Evolutionary conservation across 2,329 filamentous ascomycete species (phyloP).

Genomic region (Parastagonospora nodorum): DNA sequence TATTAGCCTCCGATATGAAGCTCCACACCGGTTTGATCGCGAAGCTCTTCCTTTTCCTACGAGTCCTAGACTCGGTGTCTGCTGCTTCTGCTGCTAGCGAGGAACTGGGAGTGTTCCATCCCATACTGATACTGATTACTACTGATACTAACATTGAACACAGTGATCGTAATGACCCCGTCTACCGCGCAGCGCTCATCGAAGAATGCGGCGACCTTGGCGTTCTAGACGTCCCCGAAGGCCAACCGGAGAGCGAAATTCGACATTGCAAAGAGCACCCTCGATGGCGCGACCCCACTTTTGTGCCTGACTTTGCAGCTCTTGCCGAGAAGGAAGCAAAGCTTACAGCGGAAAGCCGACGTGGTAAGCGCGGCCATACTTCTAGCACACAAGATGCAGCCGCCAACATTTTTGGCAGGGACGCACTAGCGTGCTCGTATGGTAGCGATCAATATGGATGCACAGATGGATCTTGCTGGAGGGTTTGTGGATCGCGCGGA

Average conservation of each 20-base stretch:
- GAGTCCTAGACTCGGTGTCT: too few relatives aligned
- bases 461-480: neutral
- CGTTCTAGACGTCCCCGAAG: neutral
- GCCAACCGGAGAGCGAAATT: neutral
- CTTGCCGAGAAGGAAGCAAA: too few relatives aligned
- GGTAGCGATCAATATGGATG: neutral
- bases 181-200: neutral
- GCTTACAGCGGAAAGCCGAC: too few relatives aligned
- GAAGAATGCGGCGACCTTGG: neutral
- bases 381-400: too few relatives aligned
- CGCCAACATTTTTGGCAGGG: too few relatives aligned
- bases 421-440: neutral
- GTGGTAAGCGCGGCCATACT: too few relatives aligned
- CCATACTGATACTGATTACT: neutral
- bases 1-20: too few relatives aligned
- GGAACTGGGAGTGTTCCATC: too few relatives aligned
- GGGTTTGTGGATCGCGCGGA: neutral
- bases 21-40: too few relatives aligned
- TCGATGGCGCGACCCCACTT: neutral
- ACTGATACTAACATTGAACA: too few relatives aligned
- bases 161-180: neutral
- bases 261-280: neutral
- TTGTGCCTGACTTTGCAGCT: neutral
- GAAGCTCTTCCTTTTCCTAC: too few relatives aligned
- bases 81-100: too few relatives aligned